Evolutionary conservation across 1,284 basidiomycete species (phyloP), one percentile per base, ranked within the genome.

Genomic region (Puccinia sorghi): DNA sequence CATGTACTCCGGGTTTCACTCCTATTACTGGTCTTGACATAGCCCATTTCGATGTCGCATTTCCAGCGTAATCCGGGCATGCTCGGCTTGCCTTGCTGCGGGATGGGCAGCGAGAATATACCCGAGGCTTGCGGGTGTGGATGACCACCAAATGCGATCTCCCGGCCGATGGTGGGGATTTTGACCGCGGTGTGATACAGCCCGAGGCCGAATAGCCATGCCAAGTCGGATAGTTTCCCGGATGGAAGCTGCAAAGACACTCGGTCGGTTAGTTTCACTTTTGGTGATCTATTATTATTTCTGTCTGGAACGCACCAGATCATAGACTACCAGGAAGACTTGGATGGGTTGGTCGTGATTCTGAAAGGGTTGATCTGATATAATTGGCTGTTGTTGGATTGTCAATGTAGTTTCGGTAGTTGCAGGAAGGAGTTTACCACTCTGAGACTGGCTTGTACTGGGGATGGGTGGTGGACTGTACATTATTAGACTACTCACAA

Each of bases 111-210:
- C n/a, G 48, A 67, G 63, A 76, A 76, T 43, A 76, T 76, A 13
- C 73, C 73, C 3, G 73, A 67, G 13, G 64, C 27, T 32, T 76
- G 61, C 13, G 73, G 63, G 67, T 76, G 50, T 0, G 61, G 46
- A 46, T 76, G 73, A 11, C 73, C 73, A n/a, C 73, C 73, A 46
- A 76, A 76, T 12, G 73, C 63, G 17, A 66, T 50, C 41, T 76
- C 73, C 37, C 63, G 64, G 11, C 63, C 63, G 46, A 76, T 39
- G 27, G 61, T 50, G 15, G 73, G 73, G 27, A 76, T 76, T 41
- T 57, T 64, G 27, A 76, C 52, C 12, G 73, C 73, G 0, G 61
- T 66, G 22, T 76, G 73, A 32, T 76, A 76, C 32, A 76, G 48
- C 9, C 73, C 73, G 4, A 76, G 32, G 15, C 73, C 73, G 12